Percentiles rank a stretch among this genome's conserved stretches.
phyloP scores from a whole-genome alignment of 306 rosid species.

The Myrica gale region DNA sequence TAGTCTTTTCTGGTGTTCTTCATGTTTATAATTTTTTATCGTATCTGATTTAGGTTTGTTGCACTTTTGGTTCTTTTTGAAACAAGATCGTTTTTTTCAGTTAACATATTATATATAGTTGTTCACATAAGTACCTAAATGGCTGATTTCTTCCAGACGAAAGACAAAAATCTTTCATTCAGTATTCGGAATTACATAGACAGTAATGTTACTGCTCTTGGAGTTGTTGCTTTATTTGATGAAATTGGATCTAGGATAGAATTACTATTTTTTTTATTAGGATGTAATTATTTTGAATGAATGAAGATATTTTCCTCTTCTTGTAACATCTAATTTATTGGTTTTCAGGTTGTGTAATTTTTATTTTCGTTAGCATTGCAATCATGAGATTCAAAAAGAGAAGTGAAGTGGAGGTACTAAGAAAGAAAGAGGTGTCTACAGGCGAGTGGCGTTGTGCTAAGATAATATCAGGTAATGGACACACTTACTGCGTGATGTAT shows the following conservation, averaged over 20 bases:
- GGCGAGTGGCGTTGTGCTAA: slow-evolving; percentile 69
- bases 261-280: too few species aligned
- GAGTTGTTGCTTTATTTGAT: background rate
- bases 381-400: slow-evolving; percentile 67
- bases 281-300: background rate
- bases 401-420: slow-evolving; percentile 67
- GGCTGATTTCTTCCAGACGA: background rate
- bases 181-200: background rate
- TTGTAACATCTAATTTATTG: background rate
- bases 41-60: background rate
- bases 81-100: background rate
- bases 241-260: too few species aligned
- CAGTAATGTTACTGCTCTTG: background rate
- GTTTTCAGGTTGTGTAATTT: slow-evolving; percentile 32
- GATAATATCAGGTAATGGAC: slow-evolving; percentile 65
- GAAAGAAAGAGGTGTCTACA: slow-evolving; percentile 36
- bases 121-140: background rate
- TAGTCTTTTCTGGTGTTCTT: background rate
- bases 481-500: slow-evolving; percentile 50
- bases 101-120: background rate
- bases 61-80: background rate
- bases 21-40: background rate
- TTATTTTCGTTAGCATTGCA: slow-evolving; percentile 15
- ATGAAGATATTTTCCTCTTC: slow-evolving; percentile 6
- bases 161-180: background rate